Percentiles rank a stretch among this genome's conserved stretches.
phyloP scores from a whole-genome alignment of 306 rosid species.

The Fragaria ananassa region DNA sequence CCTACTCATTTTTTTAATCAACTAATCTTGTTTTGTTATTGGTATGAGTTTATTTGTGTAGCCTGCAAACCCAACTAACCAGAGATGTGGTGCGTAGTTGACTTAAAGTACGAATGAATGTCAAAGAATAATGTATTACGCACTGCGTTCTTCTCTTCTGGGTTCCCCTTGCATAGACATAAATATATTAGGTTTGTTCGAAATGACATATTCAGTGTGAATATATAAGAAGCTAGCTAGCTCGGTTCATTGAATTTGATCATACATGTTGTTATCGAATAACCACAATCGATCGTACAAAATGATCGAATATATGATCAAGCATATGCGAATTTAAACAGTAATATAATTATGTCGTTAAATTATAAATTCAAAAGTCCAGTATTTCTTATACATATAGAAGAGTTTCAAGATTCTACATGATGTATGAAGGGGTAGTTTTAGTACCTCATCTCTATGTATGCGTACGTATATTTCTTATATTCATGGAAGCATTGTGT shows the following conservation, averaged over 20 bases:
- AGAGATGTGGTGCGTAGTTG: slow-evolving; percentile 30
- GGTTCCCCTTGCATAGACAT: background rate
- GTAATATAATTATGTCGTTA: background rate
- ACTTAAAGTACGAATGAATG: slow-evolving; percentile 23
- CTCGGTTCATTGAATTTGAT: slow-evolving; percentile 24
- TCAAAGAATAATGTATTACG: slow-evolving; percentile 13
- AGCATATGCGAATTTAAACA: background rate
- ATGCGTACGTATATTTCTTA: too few species aligned
- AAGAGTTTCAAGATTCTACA: background rate
- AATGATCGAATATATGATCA: too few species aligned
- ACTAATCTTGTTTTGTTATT: background rate
- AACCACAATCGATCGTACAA: background rate
- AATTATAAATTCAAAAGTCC: background rate
- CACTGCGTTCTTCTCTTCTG: background rate
- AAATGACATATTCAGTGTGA: background rate
- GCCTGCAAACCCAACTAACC: slow-evolving; percentile 20
- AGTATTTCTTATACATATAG: background rate
- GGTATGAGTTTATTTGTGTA: background rate
- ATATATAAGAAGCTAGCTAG: background rate
- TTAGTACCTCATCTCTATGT: background rate
- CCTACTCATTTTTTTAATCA: background rate
- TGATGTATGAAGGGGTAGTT: background rate
- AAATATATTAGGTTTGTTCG: background rate
- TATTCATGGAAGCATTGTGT: too few species aligned
- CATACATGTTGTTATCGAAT: background rate